Percentiles rank a stretch among this genome's conserved stretches.
phyloP scores from a whole-genome alignment of 2,329 filamentous ascomycete species.

The Penicillium polonicum region DNA sequence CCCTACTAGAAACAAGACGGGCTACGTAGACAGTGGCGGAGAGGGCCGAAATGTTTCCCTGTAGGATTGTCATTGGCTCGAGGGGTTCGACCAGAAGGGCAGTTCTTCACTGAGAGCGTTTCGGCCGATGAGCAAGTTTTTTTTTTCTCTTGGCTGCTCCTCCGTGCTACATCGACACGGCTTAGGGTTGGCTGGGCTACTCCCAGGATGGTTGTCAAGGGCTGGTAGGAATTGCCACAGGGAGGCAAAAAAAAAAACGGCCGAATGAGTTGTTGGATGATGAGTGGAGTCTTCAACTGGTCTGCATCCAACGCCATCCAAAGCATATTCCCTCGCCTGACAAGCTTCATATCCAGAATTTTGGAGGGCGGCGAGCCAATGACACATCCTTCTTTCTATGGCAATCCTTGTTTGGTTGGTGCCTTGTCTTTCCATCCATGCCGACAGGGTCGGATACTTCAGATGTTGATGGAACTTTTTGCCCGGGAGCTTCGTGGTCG shows the following conservation, averaged over 20 bases:
- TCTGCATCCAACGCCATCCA: slow-evolving; percentile 15
- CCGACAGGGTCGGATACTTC: slow-evolving; percentile 4
- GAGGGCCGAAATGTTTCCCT: background rate
- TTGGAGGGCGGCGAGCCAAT: slow-evolving; percentile 7
- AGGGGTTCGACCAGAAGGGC: slow-evolving; percentile 21
- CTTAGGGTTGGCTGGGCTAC: slow-evolving; percentile 16
- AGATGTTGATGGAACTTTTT: background rate
- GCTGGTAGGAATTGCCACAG: slow-evolving; percentile 7
- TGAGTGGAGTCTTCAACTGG: slow-evolving; percentile 6
- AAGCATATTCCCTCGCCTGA: slow-evolving; percentile 14
- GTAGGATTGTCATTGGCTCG: slow-evolving; percentile 1
- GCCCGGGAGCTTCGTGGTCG: slow-evolving; percentile 7
- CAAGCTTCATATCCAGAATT: slow-evolving; percentile 4
- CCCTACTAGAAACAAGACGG: background rate
- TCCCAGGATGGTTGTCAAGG: slow-evolving; percentile 16
- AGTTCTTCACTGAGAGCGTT: slow-evolving; percentile 12
- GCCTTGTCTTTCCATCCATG: slow-evolving; percentile 7
- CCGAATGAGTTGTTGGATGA: background rate
- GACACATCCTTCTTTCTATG: background rate
- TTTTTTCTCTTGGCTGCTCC: slow-evolving; percentile 12
- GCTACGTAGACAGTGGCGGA: background rate
- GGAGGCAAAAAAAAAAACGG: slow-evolving; percentile 1
- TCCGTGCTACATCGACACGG: slow-evolving; percentile 17
- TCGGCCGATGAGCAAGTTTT: slow-evolving; percentile 20
- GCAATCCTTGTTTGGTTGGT: slow-evolving; percentile 7